Base-by-base conservation (phyloP, 176 grass and related monocot species). In the Luzula sylvatica region DNA sequence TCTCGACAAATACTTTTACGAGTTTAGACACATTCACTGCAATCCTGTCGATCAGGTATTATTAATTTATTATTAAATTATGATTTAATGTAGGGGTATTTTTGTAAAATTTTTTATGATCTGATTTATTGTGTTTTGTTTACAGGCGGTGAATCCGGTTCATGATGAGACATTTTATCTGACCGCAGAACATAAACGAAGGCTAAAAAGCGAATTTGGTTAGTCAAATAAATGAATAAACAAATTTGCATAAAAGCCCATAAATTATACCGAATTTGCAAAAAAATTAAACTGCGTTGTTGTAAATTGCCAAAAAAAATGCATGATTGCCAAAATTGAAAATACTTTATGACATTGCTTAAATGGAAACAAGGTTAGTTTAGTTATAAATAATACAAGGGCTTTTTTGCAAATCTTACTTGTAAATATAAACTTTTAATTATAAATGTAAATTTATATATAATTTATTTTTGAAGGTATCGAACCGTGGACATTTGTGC, bases 171-270 rank as follows among this genome's bases (percentile, higher is more conserved):
- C 24, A 8, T 94, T 94, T 53, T 94, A 79, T 53, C 65, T 94
- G 43, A 94, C 82, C 1, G 8, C 23, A 5, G 78, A 87, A 63
- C 87, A 94, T 32, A 94, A 87, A 56, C 76, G 54, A 64, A 78
- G 72, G 58, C 78, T 94, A 6, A 87, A 94, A 78, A 46, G 61
- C 48, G 87, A 94, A 77, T 87, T 67, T 59, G 87, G 87, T 87
- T 39, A 61, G 68, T 59, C 53, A 45, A 41, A 11, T 29, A 52
- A n/a, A n/a, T n/a, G n/a, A n/a, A 11, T 19, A 23, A 8, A 6
- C 14, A 14, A 21, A 23, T 15, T 8, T 20, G 26, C n/a, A 26
- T 61, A 5, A 24, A 23, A 48, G 54, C 1, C 52, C 15, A n/a
- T n/a, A n/a, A n/a, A n/a, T n/a, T n/a, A n/a, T n/a, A n/a, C n/a